Evolutionary conservation across 352 stramenopile species (phyloP), one percentile per base, ranked within the genome.

Genomic region (Thalassiosira ordinaria): DNA sequence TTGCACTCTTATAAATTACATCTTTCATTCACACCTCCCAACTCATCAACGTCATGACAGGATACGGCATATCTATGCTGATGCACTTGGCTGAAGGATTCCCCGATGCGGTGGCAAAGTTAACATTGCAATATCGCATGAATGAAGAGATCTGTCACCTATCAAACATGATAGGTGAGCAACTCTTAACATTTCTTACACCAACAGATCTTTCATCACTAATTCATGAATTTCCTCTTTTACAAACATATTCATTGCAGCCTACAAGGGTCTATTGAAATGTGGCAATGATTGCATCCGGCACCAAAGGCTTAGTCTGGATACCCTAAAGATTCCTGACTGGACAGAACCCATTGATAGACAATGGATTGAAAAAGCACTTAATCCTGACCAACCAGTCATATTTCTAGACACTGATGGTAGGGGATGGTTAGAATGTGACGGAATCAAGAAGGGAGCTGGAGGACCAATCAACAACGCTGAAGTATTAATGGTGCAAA

Each of bases 101-200:
- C 66, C 96, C 95, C 11, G 82, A 91, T 72, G 92, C 95, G 4
- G 95, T 97, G 31, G 92, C 97, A 55, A 92, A 96, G 65, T 84
- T 99, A n/a, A 97, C 93, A n/a, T 96, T 97, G 53, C 97, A 99
- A 90, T 99, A 99, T 82, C 95, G 97, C 49, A 99, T 99, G 97
- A 97, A 98, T 80, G 82, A 88, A 37, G 91, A 98, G 51, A 98
- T 99, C 60, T 98, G 98, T 91, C 70, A 94, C 44, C 56, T 99
- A 7, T 97, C 93, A 26, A 99, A 99, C 88, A 91, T 93, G 13
- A 85, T 99, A 52, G 74, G 74, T 82, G 53, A 62, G 61, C 16
- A 64, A 3, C 14, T n/a, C n/a, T n/a, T n/a, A n/a, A n/a, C n/a
- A n/a, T n/a, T n/a, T n/a, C n/a, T n/a, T n/a, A n/a, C n/a, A n/a